Percentiles rank a stretch among this genome's conserved stretches.
Conservation (phyloP, 495 filamentous ascomycete species). For the Barbatosphaeria neglecta region DNA sequence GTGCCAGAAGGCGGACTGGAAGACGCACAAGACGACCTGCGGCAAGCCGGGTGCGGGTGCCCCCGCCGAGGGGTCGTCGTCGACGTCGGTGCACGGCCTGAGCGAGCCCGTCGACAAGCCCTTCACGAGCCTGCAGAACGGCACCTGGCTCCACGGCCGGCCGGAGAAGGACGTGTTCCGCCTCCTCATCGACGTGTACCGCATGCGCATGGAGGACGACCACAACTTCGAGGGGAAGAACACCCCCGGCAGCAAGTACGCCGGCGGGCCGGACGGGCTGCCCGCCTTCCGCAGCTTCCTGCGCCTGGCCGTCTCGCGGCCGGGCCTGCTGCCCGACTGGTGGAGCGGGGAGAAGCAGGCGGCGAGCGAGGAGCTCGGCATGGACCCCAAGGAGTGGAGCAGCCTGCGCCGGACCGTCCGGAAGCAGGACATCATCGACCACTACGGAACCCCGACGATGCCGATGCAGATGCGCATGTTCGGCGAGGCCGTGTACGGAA, state of each 20-base stretch:
- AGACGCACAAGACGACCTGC: no score
- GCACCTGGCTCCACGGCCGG: slow-evolving; percentile 26
- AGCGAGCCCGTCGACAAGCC: slow-evolving; percentile 7
- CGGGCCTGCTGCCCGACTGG: slow-evolving; percentile 27
- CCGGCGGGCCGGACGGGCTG: slow-evolving; percentile 8
- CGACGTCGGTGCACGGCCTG: no score
- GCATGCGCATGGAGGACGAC: slow-evolving; percentile 31
- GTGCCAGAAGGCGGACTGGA: no score
- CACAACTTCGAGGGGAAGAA: slow-evolving; percentile 9
- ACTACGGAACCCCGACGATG: slow-evolving; percentile 29
- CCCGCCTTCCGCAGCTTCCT: slow-evolving; percentile 10
- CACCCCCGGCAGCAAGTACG: slow-evolving; percentile 16
- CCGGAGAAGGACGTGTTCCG: slow-evolving; percentile 29
- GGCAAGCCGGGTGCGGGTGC: no score
- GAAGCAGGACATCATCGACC: slow-evolving; percentile 24
- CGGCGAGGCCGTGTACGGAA: slow-evolving; percentile 18
- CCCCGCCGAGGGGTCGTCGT: no score
- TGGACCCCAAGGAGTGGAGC: slow-evolving; percentile 9
- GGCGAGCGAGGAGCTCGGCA: slow-evolving; percentile 14
- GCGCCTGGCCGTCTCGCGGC: background rate
- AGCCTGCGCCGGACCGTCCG: slow-evolving; percentile 9
- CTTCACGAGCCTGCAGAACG: slow-evolving; percentile 15
- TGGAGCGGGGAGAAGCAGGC: slow-evolving; percentile 22
- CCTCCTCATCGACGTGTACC: slow-evolving; percentile 37
- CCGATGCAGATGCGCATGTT: slow-evolving; percentile 26